Evolutionary conservation across 2,329 filamentous ascomycete genomes (phyloP).

Genomic region (Sporothrix euskadiensis): DNA sequence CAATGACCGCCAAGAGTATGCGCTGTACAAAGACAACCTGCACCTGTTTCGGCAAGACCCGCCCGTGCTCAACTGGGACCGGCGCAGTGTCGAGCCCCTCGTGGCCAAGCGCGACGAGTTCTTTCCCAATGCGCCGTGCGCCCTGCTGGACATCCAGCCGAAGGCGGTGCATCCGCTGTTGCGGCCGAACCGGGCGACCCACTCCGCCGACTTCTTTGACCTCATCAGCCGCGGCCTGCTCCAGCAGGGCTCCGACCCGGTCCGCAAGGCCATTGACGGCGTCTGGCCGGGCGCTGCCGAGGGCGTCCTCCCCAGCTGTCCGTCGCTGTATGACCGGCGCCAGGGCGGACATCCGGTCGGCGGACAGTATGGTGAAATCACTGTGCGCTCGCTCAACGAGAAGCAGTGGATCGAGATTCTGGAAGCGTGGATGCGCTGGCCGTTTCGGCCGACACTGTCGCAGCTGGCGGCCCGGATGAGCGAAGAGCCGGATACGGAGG

Average conservation of each 20-base stretch:
- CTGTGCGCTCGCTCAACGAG: slow-evolving; percentile 52
- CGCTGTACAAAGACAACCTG: slow-evolving; percentile 53
- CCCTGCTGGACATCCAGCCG: slow-evolving; percentile 69
- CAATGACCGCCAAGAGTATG: slow-evolving; percentile 30
- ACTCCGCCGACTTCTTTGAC: slow-evolving; percentile 54
- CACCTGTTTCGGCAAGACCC: slow-evolving; percentile 49
- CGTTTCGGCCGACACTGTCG: slow-evolving; percentile 56
- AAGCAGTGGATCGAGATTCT: slow-evolving; percentile 60
- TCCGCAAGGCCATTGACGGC: slow-evolving; percentile 50
- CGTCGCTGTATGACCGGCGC: slow-evolving; percentile 50
- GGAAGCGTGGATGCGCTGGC: slow-evolving; percentile 65
- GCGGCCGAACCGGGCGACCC: slow-evolving; percentile 36
- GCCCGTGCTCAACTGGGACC: slow-evolving; percentile 66
- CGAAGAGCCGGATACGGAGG: slow-evolving; percentile 37
- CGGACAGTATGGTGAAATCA: slow-evolving; percentile 45
- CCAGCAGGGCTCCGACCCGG: slow-evolving; percentile 37
- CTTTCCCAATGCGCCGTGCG: slow-evolving; percentile 59
- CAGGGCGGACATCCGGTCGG: slow-evolving; percentile 49
- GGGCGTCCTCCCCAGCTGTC: slow-evolving; percentile 52
- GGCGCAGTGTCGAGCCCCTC: slow-evolving; percentile 70
- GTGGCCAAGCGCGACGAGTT: slow-evolving; percentile 60
- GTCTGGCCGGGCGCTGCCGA: slow-evolving; percentile 63
- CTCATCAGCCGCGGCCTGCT: slow-evolving; percentile 51
- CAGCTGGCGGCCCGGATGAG: slow-evolving; percentile 49
- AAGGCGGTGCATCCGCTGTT: slow-evolving; percentile 53